Base-by-base conservation (phyloP, 2,329 filamentous ascomycete species). In the Ustulina deusta region DNA sequence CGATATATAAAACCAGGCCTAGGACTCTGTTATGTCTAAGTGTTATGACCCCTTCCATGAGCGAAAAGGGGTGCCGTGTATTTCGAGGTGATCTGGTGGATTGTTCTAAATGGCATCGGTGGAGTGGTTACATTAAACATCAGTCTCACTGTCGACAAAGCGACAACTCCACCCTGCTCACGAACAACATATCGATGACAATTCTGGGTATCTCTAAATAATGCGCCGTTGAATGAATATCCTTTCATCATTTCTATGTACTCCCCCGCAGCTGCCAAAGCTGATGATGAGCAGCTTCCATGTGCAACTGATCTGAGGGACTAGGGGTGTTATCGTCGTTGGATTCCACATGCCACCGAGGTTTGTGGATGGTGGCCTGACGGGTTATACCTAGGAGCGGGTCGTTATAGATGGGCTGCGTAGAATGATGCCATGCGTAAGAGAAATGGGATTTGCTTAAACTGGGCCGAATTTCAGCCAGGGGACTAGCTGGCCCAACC, bases 241-340 rank as follows among this genome's bases (percentile, higher is more conserved):
- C 38, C 38, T 22, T 15, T 22, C 22, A 34, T 32, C 6, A 54
- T 29, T 34, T 63, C 15, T 61, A 69, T 57, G 11, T 27, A 9
- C 34, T 13, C 22, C 65, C 67, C 25, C 61, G n/a, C 61, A 72
- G 34, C 44, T 65, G 65, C 48, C 63, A 69, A 17, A 72, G 63
- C 42, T 72, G 72, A 4, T 15, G 10, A 27, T 73, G 66, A n/a
- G 75, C 75, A 11, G 74, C 68, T 58, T 78, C 77, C 59, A 70
- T 68, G 38, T 70, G 72, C 17, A 78, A 69, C 52, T 78, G 77
- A 29, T 77, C 75, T 6, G 77, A 78, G 13, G 77, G 77, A 49
- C 76, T 78, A 1, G 75, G 75, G 1, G 75, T 73, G 13, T 75
- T 73, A n/a, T 77, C 72, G 46, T 72, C 69, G 13, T 62, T 65